A percentile compares a stretch with the other conserved stretches of the same genome.
These are phyloP conservation scores for Komagataella pseudopastoris DNA, from an alignment of 805 yeast genomes.

Conservation along the genomic window DNA sequence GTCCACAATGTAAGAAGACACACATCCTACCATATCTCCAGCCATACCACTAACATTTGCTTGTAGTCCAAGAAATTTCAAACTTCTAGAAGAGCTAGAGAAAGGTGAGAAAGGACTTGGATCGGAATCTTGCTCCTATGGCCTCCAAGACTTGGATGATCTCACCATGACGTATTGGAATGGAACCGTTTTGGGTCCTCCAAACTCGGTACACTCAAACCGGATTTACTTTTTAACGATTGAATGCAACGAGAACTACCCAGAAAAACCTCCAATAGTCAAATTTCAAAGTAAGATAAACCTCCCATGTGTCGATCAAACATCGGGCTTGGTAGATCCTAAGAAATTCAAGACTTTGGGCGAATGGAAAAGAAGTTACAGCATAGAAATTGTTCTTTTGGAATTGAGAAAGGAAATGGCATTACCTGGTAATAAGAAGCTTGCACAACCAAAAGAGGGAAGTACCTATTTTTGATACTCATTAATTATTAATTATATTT, in stretches of 20 bases:
- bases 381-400: slow-evolving; percentile 84
- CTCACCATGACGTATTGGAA: slow-evolving; percentile 93
- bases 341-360: slow-evolving; percentile 52
- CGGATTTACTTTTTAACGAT: slow-evolving; percentile 78
- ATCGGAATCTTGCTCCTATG: slow-evolving; percentile 94
- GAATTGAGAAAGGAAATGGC: slow-evolving; percentile 92
- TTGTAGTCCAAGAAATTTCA: slow-evolving; percentile 78
- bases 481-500: slow-evolving; percentile 1
- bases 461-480: slow-evolving; percentile 22
- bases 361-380: slow-evolving; percentile 81
- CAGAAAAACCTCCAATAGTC: slow-evolving; percentile 80
- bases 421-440: slow-evolving; percentile 61
- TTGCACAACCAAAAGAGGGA: slow-evolving; percentile 90
- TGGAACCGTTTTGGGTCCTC: slow-evolving; percentile 97
- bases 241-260: slow-evolving; percentile 75
- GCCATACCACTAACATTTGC: background rate
- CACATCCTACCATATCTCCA: background rate
- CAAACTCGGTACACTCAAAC: slow-evolving; percentile 71
- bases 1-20: background rate
- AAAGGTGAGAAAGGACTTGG: slow-evolving; percentile 97
- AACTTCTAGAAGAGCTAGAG: slow-evolving; percentile 89
- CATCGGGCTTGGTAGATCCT: slow-evolving; percentile 41
- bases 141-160: slow-evolving; percentile 81
- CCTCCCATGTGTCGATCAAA: slow-evolving; percentile 75
- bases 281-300: slow-evolving; percentile 74